Conservation (phyloP, 1,284 basidiomycete genomes). For the Takashimella tepidaria region DNA sequence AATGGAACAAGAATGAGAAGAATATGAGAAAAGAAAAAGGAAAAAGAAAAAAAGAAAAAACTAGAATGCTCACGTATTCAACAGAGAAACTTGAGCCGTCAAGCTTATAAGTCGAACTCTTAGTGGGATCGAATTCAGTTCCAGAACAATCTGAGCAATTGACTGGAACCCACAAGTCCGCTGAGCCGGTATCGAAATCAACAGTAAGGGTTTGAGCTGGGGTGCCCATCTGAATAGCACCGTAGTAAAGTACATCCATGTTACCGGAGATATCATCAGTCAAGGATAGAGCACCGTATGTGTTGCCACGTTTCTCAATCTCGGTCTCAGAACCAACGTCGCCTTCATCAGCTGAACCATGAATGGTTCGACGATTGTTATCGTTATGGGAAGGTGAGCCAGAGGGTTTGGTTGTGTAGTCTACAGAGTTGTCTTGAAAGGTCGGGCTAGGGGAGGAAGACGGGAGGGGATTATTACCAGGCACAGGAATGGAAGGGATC, state of each 20-base stretch:
- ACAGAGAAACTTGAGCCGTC: slow-evolving; percentile 19
- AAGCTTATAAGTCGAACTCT: neutral
- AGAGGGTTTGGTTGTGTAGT: neutral
- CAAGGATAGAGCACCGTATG: neutral
- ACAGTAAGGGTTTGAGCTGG: slow-evolving; percentile 40
- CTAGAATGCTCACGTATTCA: slow-evolving; percentile 20
- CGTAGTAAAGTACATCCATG: slow-evolving; percentile 23
- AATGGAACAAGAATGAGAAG: neutral
- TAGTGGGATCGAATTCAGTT: neutral
- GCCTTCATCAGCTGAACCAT: too few species aligned
- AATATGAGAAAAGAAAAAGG: neutral
- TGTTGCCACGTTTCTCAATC: neutral
- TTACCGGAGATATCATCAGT: neutral
- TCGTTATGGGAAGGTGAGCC: neutral
- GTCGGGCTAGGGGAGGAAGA: neutral
- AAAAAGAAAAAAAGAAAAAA: neutral
- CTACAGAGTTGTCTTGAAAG: neutral
- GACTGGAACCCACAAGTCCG: slow-evolving; percentile 38
- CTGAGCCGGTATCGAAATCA: slow-evolving; percentile 52
- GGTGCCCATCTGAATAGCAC: slow-evolving; percentile 31
- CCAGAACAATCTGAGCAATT: neutral
- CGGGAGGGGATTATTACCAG: neutral
- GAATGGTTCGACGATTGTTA: neutral
- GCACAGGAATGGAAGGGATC: neutral
- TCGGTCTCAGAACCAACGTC: neutral